phyloP scores from a whole-genome alignment of 169 alveolate genomes.

The Neospora caninum region DNA sequence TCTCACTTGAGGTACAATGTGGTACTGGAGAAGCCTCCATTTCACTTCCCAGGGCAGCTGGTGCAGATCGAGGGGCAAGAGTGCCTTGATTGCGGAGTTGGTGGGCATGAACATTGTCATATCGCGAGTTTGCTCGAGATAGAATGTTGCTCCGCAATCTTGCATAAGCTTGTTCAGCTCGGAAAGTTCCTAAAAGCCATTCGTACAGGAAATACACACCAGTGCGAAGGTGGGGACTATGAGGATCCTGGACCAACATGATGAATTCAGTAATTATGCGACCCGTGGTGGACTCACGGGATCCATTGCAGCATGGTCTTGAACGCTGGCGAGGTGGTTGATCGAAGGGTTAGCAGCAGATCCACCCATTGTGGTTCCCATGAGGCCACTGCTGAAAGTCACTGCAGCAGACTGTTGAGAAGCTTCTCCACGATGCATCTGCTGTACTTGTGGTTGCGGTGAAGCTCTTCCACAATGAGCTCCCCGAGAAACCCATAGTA shows the following conservation, averaged over 20 bases:
- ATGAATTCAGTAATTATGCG: no score
- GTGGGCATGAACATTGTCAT: slow-evolving; percentile 47
- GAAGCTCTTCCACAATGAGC: neutral
- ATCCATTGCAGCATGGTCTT: slow-evolving; percentile 36
- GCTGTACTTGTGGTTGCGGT: neutral
- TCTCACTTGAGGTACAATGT: slow-evolving; percentile 29
- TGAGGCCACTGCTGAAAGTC: slow-evolving; percentile 1
- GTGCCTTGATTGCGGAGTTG: slow-evolving; percentile 12
- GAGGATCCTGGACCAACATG: no score
- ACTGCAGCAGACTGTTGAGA: slow-evolving; percentile 22
- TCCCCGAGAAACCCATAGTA: neutral
- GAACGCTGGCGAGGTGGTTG: slow-evolving; percentile 24
- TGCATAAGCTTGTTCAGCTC: slow-evolving; percentile 33
- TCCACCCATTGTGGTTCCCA: slow-evolving; percentile 20
- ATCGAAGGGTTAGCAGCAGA: neutral
- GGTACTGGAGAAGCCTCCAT: slow-evolving; percentile 45
- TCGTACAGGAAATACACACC: neutral
- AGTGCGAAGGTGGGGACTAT: neutral
- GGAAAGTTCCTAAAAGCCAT: neutral
- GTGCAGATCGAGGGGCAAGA: slow-evolving; percentile 28
- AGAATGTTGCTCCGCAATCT: slow-evolving; percentile 43
- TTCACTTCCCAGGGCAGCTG: slow-evolving; percentile 47
- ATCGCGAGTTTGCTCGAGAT: slow-evolving; percentile 41
- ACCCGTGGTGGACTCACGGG: neutral
- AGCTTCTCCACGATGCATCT: neutral